phyloP scores from a whole-genome alignment of 768 basidiomycete genomes.

The Epithele typhae region DNA sequence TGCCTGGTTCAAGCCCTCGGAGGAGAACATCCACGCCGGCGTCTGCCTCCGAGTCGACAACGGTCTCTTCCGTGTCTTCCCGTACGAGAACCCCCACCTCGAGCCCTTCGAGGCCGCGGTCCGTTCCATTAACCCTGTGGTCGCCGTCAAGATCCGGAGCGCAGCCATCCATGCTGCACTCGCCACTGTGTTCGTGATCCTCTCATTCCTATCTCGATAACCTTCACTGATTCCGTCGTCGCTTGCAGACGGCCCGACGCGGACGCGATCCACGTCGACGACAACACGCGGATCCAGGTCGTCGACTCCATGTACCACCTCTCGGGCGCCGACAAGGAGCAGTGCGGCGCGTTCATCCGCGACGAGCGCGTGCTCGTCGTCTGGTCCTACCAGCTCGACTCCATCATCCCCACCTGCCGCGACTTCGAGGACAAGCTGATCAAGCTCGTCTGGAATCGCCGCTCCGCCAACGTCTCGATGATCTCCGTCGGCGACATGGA shows the following conservation, averaged over 20 bases:
- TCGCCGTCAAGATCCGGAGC: conserved; percentile 77
- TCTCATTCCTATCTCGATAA: no score
- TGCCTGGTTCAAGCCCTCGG: conserved; percentile 83
- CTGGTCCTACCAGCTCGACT: conserved; percentile 82
- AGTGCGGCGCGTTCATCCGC: conserved; percentile 85
- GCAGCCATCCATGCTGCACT: conserved; percentile 83
- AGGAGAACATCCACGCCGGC: conserved; percentile 76
- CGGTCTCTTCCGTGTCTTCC: conserved; percentile 75
- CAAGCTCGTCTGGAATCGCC: conserved; percentile 66
- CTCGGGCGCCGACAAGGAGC: conserved; percentile 82
- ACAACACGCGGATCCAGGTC: conserved; percentile 83
- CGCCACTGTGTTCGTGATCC: conserved; percentile 52
- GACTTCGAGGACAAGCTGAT: conserved; percentile 79
- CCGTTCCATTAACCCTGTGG: conserved; percentile 72
- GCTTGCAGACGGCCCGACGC: conserved; percentile 50
- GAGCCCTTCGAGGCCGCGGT: conserved; percentile 82
- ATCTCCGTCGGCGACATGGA: conserved; percentile 28
- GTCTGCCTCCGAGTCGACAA: conserved; percentile 72
- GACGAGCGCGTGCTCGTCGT: conserved; percentile 80
- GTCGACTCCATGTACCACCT: conserved; percentile 65
- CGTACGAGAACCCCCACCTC: conserved; percentile 76
- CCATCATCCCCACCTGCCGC: conserved; percentile 63
- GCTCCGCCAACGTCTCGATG: conserved; percentile 37
- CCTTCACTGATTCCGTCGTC: no score
- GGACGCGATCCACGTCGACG: conserved; percentile 63